Conservation (phyloP, 768 basidiomycete species). For the Lentinula aciculospora region DNA sequence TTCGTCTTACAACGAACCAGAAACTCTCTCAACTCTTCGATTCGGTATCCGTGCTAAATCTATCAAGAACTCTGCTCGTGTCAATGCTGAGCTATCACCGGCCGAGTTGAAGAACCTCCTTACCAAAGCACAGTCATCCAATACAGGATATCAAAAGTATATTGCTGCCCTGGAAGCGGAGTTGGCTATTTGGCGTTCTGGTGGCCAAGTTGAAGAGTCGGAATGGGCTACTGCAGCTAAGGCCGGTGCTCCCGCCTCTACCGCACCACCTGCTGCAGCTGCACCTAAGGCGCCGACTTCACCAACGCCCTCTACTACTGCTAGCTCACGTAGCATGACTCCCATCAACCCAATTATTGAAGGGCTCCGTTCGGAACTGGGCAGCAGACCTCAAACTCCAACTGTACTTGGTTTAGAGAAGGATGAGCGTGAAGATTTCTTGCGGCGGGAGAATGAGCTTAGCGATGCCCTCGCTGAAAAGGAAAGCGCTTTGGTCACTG, state of each 20-base stretch:
- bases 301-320: slow-evolving; percentile 45
- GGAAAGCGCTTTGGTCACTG: slow-evolving; percentile 73
- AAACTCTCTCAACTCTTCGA: slow-evolving; percentile 94
- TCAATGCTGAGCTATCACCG: slow-evolving; percentile 96
- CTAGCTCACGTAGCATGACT: slow-evolving; percentile 55
- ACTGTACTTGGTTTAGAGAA: slow-evolving; percentile 85
- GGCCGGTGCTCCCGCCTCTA: slow-evolving; percentile 29
- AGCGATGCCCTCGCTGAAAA: slow-evolving; percentile 90
- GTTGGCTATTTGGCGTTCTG: slow-evolving; percentile 81
- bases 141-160: slow-evolving; percentile 78
- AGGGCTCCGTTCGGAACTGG: slow-evolving; percentile 62
- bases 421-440: slow-evolving; percentile 96
- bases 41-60: slow-evolving; percentile 99
- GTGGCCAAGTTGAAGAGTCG: slow-evolving; percentile 75
- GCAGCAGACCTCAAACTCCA: slow-evolving; percentile 89
- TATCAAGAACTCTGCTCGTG: slow-evolving; percentile 99
- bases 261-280: slow-evolving; percentile 40
- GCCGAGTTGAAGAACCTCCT: slow-evolving; percentile 91
- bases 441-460: slow-evolving; percentile 93
- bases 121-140: slow-evolving; percentile 83
- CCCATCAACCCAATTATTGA: slow-evolving; percentile 72
- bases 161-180: slow-evolving; percentile 90
- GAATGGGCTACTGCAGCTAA: slow-evolving; percentile 79
- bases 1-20: slow-evolving; percentile 93
- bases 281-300: slow-evolving; percentile 61